phyloP scores from a whole-genome alignment of 352 stramenopile genomes.

The Salisapilia sapeloensis region DNA sequence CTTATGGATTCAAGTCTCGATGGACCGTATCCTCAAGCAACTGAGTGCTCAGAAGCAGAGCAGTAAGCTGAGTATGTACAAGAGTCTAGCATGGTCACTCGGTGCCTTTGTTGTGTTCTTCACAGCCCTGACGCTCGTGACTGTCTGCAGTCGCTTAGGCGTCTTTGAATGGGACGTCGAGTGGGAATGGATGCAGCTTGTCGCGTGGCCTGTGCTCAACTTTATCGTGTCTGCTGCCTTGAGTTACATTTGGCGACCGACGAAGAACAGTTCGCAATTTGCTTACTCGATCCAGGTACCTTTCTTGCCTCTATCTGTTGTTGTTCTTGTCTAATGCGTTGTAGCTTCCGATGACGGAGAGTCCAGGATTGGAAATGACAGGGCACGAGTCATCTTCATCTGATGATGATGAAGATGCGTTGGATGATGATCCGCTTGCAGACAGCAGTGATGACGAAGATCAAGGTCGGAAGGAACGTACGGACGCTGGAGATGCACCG shows the following conservation, averaged over 20 bases:
- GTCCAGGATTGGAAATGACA: conserved; percentile 40
- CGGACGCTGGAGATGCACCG: conserved; percentile 10
- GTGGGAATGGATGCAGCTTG: conserved; percentile 85
- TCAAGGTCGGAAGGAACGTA: conserved; percentile 14
- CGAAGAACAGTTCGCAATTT: conserved; percentile 70
- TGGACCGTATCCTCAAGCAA: conserved; percentile 69
- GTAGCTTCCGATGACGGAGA: conserved; percentile 56
- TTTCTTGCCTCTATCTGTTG: conserved; percentile 1
- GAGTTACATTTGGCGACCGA: conserved; percentile 82
- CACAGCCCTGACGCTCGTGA: conserved; percentile 65
- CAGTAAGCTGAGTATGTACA: conserved; percentile 83
- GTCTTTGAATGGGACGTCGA: conserved; percentile 84
- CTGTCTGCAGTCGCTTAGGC: conserved; percentile 61
- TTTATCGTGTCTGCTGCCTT: conserved; percentile 81
- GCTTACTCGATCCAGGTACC: conserved; percentile 71
- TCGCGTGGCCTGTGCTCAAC: conserved; percentile 83
- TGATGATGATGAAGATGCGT: conserved; percentile 39
- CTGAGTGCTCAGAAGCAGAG: conserved; percentile 78
- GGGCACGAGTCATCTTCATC: conserved; percentile 22
- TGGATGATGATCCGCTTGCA: conserved; percentile 15
- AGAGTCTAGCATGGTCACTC: conserved; percentile 58
- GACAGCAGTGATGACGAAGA: conserved; percentile 1
- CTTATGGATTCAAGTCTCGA: conserved; percentile 82
- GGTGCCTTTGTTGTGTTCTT: conserved; percentile 81
- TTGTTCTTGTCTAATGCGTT: no score